These are phyloP conservation scores for Lippia alba DNA, from an alignment of 305 asterid species.

Conservation along the genomic window DNA sequence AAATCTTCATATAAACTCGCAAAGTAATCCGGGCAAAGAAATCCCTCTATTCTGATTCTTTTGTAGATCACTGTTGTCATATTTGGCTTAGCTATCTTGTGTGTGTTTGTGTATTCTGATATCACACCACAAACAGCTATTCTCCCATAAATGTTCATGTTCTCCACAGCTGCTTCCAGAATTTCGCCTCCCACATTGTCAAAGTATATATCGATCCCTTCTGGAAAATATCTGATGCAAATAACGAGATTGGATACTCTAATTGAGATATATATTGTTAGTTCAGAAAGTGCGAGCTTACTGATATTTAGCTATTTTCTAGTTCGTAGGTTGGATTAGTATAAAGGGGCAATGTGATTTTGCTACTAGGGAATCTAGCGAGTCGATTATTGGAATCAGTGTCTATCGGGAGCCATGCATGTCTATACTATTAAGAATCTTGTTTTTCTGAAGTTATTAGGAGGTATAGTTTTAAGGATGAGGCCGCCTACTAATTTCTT, in stretches of 20 bases:
- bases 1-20: slow-evolving; percentile 4
- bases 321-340: no score
- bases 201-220: slow-evolving; percentile 25
- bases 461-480: not conserved
- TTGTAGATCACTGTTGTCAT: slow-evolving; percentile 9
- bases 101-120: not conserved
- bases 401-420: no score
- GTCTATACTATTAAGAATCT: no score
- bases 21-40: not conserved
- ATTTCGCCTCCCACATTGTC: slow-evolving; percentile 19
- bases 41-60: slow-evolving; percentile 21
- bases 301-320: no score
- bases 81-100: slow-evolving; percentile 8
- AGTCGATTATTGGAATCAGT: no score
- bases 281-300: no score
- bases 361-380: no score
- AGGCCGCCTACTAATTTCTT: no score
- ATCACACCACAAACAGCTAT: slow-evolving; percentile 2
- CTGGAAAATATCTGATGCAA: not conserved
- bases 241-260: no score
- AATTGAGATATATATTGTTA: no score
- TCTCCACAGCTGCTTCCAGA: not conserved
- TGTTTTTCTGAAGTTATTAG: not conserved
- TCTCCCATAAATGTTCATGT: slow-evolving; percentile 6
- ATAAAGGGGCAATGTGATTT: no score